Conservation (phyloP, 1,284 basidiomycete genomes). For the Rhodotorula sp. region DNA sequence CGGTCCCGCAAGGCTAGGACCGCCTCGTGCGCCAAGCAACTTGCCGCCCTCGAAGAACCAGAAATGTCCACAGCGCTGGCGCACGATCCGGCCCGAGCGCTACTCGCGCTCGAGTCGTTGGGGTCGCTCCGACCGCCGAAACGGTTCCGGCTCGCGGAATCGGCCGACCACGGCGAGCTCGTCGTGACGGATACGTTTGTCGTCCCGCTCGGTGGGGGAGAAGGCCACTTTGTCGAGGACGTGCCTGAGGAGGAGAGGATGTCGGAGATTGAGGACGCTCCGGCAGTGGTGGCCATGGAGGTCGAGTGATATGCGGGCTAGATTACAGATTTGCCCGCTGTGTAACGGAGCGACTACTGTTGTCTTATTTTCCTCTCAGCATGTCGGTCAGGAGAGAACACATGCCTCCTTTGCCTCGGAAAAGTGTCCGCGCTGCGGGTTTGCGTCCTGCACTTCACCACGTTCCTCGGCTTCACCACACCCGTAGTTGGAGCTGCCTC, state of each 20-base stretch:
- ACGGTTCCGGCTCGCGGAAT: slow-evolving; percentile 4
- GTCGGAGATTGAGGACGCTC: background rate
- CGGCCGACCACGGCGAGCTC: background rate
- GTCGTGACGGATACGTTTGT: slow-evolving; percentile 31
- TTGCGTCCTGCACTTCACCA: no score
- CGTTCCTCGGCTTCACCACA: no score
- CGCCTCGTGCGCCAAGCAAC: background rate
- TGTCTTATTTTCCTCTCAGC: no score
- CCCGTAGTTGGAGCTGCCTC: no score
- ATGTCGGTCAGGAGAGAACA: no score
- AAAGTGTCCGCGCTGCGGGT: no score
- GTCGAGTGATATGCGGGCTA: background rate
- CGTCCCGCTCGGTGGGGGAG: slow-evolving; percentile 7
- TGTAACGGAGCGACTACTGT: no score
- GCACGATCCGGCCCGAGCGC: background rate
- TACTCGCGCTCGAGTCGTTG: background rate
- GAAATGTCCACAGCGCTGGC: no score
- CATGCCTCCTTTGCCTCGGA: no score
- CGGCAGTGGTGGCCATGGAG: slow-evolving; percentile 1
- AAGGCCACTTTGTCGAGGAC: slow-evolving; percentile 7
- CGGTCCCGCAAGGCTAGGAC: slow-evolving; percentile 9
- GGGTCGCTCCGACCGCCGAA: background rate
- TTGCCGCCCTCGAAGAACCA: background rate
- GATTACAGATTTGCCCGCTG: no score
- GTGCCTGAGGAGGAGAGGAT: background rate